Evolutionary conservation across 106 monocot genomes (phyloP), one percentile per base, ranked within the genome.

Genomic region (Acanthochlamys bracteata): DNA sequence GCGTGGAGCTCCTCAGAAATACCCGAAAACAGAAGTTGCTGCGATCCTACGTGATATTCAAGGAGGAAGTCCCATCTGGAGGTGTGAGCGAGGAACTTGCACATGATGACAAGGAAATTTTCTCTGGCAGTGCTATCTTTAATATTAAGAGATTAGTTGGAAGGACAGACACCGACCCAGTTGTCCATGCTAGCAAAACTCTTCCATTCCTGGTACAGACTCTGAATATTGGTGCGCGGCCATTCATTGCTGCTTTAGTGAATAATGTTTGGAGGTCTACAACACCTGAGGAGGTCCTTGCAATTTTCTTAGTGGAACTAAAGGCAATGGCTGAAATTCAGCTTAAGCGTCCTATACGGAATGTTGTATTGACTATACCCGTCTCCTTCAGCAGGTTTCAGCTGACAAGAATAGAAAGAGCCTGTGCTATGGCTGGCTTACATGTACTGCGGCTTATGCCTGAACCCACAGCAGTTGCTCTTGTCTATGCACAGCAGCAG

Each of bases 181-280:
- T 86, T 4, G 86, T 90, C 41, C 78, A 83, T 66, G 73, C 78
- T 15, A 76, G 90, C 78, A 91, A 91, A 62, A 69, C 43, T 42
- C 86, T 91, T 24, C 90, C 90, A 39, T 91, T 86, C 54, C 70
- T 91, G 53, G 83, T 91, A 12, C 90, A 91, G 49, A 91, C 86
- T 3, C 46, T 91, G 65, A 86, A 66, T 46, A 83, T 91, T 21
- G 90, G 90, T 41, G 81, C 63, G 39, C 72, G 78, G 40, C 90
- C 90, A 42, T 91, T 91, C 17, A 83, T 86, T 60, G 86, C 83
- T 21, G 86, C 83, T 19, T 49, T 83, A 11, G 86, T 86, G n/a
- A 86, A 91, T 61, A 84, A 86, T 49, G 69, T 86, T 4, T 91
- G 91, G 91, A 78, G 83, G 39, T 78, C 86, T 25, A 86, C 83